Conservation (phyloP, 2,329 filamentous ascomycete genomes). For the Exophiala viscosa region DNA sequence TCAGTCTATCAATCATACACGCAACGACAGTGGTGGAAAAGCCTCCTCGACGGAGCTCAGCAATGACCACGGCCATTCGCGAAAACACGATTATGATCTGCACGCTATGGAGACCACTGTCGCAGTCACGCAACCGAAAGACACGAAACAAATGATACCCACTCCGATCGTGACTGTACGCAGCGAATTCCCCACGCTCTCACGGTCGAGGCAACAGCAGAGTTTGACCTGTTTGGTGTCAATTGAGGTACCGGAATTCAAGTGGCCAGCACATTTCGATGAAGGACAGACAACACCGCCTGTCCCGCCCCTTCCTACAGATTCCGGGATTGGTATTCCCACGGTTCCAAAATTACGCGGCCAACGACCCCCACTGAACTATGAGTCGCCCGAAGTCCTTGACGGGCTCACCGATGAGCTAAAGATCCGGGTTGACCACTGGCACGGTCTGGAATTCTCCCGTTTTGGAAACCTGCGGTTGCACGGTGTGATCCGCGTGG, state of each 20-base stretch:
- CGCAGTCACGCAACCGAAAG: constrained; percentile 63
- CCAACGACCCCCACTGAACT: constrained; percentile 33
- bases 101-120: constrained; percentile 92
- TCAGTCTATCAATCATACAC: constrained; percentile 55
- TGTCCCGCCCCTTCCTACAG: constrained; percentile 45
- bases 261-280: constrained; percentile 82
- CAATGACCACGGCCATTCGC: constrained; percentile 54
- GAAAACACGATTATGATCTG: constrained; percentile 89
- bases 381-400: constrained; percentile 71
- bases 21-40: constrained; percentile 71
- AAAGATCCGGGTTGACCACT: constrained; percentile 88
- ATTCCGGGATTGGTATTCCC: constrained; percentile 48
- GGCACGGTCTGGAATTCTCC: constrained; percentile 88
- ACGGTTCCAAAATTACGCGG: constrained; percentile 33
- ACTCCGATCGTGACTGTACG: constrained; percentile 88
- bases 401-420: constrained; percentile 84
- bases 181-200: constrained; percentile 95
- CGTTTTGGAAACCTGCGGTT: constrained; percentile 86
- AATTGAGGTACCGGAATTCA: constrained; percentile 86
- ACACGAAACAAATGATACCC: constrained; percentile 81
- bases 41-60: constrained; percentile 73
- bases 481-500: constrained; percentile 85
- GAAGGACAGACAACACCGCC: constrained; percentile 60
- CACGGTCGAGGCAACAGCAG: constrained; percentile 86
- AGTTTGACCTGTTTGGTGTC: constrained; percentile 91